Percentiles rank a stretch among this genome's conserved stretches.
phyloP scores from a whole-genome alignment of 2,329 filamentous ascomycete species.

The Cladosporium halotolerans region DNA sequence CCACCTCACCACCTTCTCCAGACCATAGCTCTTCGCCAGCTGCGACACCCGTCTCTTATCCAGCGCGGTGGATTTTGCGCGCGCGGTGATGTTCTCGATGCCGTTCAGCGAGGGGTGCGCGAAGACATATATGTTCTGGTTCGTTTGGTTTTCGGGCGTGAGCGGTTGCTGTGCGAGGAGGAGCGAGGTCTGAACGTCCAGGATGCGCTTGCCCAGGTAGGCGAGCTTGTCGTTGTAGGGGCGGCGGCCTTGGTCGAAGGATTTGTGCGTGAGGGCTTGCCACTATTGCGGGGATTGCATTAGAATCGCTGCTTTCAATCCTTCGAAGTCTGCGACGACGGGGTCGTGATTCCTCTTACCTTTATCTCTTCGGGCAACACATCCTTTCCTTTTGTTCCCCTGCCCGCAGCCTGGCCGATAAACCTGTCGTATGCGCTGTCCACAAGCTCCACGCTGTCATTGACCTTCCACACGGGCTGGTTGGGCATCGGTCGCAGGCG shows the following conservation, averaged over 20 bases:
- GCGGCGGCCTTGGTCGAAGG: slow-evolving; percentile 88
- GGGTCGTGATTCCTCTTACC: slow-evolving; percentile 15
- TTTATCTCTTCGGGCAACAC: slow-evolving; percentile 87
- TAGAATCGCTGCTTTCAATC: not conserved
- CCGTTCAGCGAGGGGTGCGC: slow-evolving; percentile 63
- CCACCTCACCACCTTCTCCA: slow-evolving; percentile 78
- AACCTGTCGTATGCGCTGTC: slow-evolving; percentile 73
- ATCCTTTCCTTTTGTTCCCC: slow-evolving; percentile 50
- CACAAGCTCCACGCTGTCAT: slow-evolving; percentile 65
- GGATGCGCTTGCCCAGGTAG: slow-evolving; percentile 66
- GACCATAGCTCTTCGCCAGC: slow-evolving; percentile 63
- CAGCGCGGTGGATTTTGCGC: slow-evolving; percentile 56
- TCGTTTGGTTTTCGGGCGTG: not conserved
- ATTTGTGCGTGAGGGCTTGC: slow-evolving; percentile 96
- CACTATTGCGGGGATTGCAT: slow-evolving; percentile 43
- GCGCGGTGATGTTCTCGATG: slow-evolving; percentile 63
- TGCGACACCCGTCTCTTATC: slow-evolving; percentile 59
- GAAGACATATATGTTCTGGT: slow-evolving; percentile 39
- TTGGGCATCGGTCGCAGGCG: slow-evolving; percentile 53
- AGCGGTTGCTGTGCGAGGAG: slow-evolving; percentile 48
- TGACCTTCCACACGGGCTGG: slow-evolving; percentile 60
- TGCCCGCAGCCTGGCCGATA: slow-evolving; percentile 50
- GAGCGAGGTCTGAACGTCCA: slow-evolving; percentile 60
- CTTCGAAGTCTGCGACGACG: no score
- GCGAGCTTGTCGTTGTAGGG: slow-evolving; percentile 91